Base-by-base conservation (phyloP, 148 eudicot genomes). In the Amaranthus hypochondriacus region DNA sequence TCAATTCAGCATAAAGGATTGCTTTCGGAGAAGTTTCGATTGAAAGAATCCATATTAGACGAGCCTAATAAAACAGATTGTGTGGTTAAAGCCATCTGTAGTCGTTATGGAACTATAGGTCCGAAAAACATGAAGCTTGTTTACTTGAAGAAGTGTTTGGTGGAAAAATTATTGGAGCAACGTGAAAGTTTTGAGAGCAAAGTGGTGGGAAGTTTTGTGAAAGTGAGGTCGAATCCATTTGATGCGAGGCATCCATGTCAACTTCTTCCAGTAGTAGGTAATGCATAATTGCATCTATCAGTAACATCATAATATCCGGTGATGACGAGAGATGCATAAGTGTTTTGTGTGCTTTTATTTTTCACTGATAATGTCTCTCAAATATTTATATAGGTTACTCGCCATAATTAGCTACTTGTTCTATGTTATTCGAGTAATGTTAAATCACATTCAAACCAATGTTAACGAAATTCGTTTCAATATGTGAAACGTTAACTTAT, bases 231-330 rank as follows among this genome's bases (percentile, higher is more conserved):
- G 62, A 87, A 84, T 50, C 75, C 86, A 47, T 52, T 75, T 83
- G 85, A 84, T 79, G 69, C 56, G 48, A 86, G 56, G 81, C 72
- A 56, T 58, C 70, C 78, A 75, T 77, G 85, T 81, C 92, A 84
- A 78, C 94, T 95, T 44, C 81, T 85, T 78, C 90, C 84, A 79
- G 90, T 94, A 46, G 85, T 81, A 89, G 98, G 98, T 92, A 79
- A 70, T 47, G 7, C 44, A 21, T 28, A 28, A 28, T 0, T 28
- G 39, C 39, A 28, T 28, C 39, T 28, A 28, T 28, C 2, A 28
- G 39, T 28, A 28, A 28, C 39, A 28, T 28, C 39, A 28, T 28
- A 28, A 0, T 28, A 28, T 28, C 39, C 1, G 39, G 39, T 28
- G 39, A 28, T 28, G 39, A 28, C 1, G 39, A 28, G 39, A 28